Evolutionary conservation across 2,329 filamentous ascomycete species (phyloP).

Genomic region (Penicillium sp.): DNA sequence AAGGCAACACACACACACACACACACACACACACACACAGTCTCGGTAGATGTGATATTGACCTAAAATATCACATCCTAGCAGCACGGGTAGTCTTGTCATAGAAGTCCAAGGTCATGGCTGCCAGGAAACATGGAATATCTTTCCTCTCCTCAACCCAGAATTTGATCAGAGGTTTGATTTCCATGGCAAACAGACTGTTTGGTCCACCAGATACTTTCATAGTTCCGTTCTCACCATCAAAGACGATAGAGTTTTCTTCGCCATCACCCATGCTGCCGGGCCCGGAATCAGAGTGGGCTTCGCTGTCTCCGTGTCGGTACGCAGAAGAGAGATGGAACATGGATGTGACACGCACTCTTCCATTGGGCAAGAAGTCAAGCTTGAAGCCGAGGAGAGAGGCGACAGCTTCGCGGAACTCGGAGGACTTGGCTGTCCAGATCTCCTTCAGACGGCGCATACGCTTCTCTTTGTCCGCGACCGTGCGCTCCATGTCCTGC

Average conservation of each 20-base stretch:
- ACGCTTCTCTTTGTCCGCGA: constrained; percentile 72
- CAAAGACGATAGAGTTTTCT: constrained; percentile 70
- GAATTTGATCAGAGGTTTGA: constrained; percentile 83
- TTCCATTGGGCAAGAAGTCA: constrained; percentile 94
- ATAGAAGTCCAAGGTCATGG: constrained; percentile 89
- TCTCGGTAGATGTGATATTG: neutral
- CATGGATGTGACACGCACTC: constrained; percentile 84
- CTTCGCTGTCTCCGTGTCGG: constrained; percentile 45
- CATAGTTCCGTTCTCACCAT: constrained; percentile 94
- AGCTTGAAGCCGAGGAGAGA: constrained; percentile 91
- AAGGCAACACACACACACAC: too few species aligned
- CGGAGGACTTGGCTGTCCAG: constrained; percentile 83
- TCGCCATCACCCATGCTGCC: constrained; percentile 49
- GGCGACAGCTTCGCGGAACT: constrained; percentile 94
- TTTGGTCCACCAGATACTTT: constrained; percentile 90
- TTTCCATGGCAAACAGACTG: constrained; percentile 81
- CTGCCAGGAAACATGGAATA: constrained; percentile 89
- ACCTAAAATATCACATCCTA: constrained; percentile 28
- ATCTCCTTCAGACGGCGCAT: constrained; percentile 86
- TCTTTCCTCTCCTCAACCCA: constrained; percentile 94
- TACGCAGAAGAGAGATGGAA: constrained; percentile 67
- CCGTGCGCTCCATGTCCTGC: constrained; percentile 66
- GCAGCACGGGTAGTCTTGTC: constrained; percentile 56
- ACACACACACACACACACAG: too few species aligned
- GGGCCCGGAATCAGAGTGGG: constrained; percentile 59